Conservation (phyloP, 345 rosid species). For the Brassica nigra region DNA sequence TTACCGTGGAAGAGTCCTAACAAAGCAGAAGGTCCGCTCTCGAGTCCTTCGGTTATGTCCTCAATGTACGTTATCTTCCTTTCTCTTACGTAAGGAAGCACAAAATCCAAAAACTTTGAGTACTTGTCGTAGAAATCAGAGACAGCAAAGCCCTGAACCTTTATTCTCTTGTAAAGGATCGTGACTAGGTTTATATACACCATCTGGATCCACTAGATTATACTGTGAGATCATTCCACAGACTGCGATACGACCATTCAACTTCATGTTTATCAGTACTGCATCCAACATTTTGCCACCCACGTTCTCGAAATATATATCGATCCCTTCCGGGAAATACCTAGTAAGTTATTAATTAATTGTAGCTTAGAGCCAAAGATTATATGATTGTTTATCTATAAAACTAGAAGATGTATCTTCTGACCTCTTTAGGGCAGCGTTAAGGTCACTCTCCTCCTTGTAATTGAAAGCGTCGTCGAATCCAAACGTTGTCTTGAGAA, state of each 20-base stretch:
- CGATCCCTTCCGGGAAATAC: constrained; percentile 64
- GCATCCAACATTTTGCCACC: constrained; percentile 74
- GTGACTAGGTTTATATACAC: constrained; percentile 38
- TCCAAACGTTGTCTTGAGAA: constrained; percentile 56
- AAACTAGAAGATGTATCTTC: not conserved
- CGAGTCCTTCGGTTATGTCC: constrained; percentile 53
- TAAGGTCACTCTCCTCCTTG: constrained; percentile 51
- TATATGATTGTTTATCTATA: not conserved
- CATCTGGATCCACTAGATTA: constrained; percentile 38
- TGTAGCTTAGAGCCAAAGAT: not conserved
- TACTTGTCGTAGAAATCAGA: constrained; percentile 41
- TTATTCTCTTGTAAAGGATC: constrained; percentile 37
- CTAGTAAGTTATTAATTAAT: constrained; percentile 25
- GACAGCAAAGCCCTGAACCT: constrained; percentile 44
- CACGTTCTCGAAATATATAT: constrained; percentile 64
- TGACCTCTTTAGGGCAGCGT: constrained; percentile 51
- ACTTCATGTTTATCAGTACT: constrained; percentile 57
- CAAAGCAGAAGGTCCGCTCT: constrained; percentile 37
- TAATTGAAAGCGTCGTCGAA: constrained; percentile 66
- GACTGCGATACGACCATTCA: constrained; percentile 54
- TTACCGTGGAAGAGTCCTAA: constrained; percentile 32
- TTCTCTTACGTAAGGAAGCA: constrained; percentile 46
- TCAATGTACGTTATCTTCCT: constrained; percentile 49
- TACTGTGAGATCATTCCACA: constrained; percentile 61
- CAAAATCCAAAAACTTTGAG: constrained; percentile 42